Percentiles rank a stretch among this genome's conserved stretches.
Conservation (phyloP, 192 early-diverging fungal species). For the Coemansia sp. region DNA sequence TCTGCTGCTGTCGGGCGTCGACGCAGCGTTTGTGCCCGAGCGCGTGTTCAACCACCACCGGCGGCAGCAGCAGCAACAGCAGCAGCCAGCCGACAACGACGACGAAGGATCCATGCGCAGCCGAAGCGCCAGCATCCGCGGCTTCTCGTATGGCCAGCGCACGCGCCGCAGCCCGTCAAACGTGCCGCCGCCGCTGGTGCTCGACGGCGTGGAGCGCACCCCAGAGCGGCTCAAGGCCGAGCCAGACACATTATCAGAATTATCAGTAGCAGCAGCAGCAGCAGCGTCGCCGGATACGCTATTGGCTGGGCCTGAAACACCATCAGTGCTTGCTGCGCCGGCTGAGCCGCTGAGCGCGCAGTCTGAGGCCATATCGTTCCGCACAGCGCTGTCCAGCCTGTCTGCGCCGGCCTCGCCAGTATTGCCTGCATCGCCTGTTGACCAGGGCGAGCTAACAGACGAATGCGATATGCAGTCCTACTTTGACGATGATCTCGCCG, state of each 20-base stretch:
- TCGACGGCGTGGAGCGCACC: slow-evolving; percentile 5
- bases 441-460: not conserved
- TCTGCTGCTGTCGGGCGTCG: slow-evolving; percentile 36
- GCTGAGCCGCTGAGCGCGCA: slow-evolving; percentile 2
- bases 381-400: slow-evolving; percentile 37
- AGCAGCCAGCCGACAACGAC: not conserved
- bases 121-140: not conserved
- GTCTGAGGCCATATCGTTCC: slow-evolving; percentile 43
- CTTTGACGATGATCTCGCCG: too few relatives aligned
- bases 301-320: too few relatives aligned
- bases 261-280: too few relatives aligned
- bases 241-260: not conserved
- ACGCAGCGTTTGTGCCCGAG: slow-evolving; percentile 22
- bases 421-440: not conserved
- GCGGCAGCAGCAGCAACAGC: not conserved
- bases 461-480: not conserved
- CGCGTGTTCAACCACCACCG: slow-evolving; percentile 15
- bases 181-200: slow-evolving; percentile 12
- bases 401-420: not conserved
- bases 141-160: not conserved
- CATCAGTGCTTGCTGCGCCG: not conserved
- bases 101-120: not conserved
- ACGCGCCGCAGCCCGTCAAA: slow-evolving; percentile 8
- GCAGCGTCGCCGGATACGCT: too few relatives aligned
- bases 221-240: not conserved